Conservation (phyloP, 2,329 filamentous ascomycete species). For the Didymella lethalis region DNA sequence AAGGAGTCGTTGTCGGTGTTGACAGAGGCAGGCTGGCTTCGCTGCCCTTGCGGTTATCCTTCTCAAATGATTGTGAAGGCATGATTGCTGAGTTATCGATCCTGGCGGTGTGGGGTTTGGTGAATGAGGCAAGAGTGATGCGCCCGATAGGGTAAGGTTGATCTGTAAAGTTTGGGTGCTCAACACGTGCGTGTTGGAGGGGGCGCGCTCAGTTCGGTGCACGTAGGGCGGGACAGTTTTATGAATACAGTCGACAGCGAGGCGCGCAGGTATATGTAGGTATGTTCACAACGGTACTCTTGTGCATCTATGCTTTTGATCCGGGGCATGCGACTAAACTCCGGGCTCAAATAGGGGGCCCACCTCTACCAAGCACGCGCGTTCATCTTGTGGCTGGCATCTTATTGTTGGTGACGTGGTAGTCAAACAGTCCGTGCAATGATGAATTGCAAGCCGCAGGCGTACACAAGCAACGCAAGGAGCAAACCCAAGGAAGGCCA, state of each 20-base stretch:
- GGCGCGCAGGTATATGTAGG: slow-evolving; percentile 20
- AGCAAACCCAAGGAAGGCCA: slow-evolving; percentile 47
- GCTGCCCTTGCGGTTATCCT: slow-evolving; percentile 32
- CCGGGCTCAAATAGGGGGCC: slow-evolving; percentile 33
- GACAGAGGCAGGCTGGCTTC: slow-evolving; percentile 37
- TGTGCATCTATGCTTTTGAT: slow-evolving; percentile 26
- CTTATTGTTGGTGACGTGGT: slow-evolving; percentile 46
- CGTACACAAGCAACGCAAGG: slow-evolving; percentile 50
- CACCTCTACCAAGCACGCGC: slow-evolving; percentile 41
- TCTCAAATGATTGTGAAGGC: slow-evolving; percentile 27
- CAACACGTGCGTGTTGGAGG: slow-evolving; percentile 33
- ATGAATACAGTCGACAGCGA: slow-evolving; percentile 12
- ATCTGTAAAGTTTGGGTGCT: slow-evolving; percentile 23
- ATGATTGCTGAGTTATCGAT: slow-evolving; percentile 25
- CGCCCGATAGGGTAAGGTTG: slow-evolving; percentile 19
- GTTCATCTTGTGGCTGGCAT: slow-evolving; percentile 37
- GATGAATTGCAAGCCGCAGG: slow-evolving; percentile 36
- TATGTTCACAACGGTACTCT: slow-evolving; percentile 33
- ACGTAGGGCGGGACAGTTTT: slow-evolving; percentile 22
- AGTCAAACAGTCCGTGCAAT: slow-evolving; percentile 44
- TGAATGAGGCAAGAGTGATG: slow-evolving; percentile 20
- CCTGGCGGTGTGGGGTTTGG: slow-evolving; percentile 6
- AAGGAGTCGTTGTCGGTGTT: slow-evolving; percentile 31
- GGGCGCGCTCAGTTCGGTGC: slow-evolving; percentile 27
- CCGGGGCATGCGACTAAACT: slow-evolving; percentile 28